A percentile compares a stretch with the other conserved stretches of the same genome.
Evolutionary conservation across 75 land plant species (phyloP).

Genomic region (Cupressus sempervirens): DNA sequence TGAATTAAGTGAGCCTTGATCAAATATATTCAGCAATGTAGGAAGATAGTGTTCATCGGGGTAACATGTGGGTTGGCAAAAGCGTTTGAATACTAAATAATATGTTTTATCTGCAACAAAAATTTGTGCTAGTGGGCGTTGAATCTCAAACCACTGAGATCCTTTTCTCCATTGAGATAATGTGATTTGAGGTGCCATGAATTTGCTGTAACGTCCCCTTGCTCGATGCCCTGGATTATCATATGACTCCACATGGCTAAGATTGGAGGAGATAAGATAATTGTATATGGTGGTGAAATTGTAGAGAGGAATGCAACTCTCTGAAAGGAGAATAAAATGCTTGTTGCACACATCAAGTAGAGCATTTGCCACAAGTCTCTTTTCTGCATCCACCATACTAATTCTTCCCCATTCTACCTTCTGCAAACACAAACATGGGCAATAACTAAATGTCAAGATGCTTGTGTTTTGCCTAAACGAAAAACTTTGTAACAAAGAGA

Average conservation of each 20-base stretch:
- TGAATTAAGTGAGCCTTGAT: conserved; percentile 29
- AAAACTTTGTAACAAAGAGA: no score
- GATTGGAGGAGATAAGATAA: conserved; percentile 29
- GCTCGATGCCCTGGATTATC: conserved; percentile 41
- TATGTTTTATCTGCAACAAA: conserved; percentile 51
- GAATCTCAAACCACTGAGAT: conserved; percentile 60
- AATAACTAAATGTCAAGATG: not conserved
- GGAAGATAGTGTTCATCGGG: conserved; percentile 77
- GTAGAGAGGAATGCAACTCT: conserved; percentile 59
- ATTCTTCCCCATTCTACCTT: conserved; percentile 44
- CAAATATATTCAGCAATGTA: conserved; percentile 50
- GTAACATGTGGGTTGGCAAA: conserved; percentile 60
- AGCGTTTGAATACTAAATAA: conserved; percentile 42
- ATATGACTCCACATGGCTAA: conserved; percentile 49
- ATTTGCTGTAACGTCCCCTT: conserved; percentile 49
- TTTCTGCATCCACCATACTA: conserved; percentile 46
- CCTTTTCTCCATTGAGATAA: conserved; percentile 58
- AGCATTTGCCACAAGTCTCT: conserved; percentile 60
- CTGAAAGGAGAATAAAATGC: conserved; percentile 56
- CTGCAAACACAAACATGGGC: conserved; percentile 16
- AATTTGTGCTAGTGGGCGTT: conserved; percentile 42
- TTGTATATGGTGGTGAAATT: conserved; percentile 46
- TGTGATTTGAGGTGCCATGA: conserved; percentile 42
- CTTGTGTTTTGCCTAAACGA: not conserved
- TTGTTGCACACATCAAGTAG: conserved; percentile 47